Evolutionary conservation across 2,329 filamentous ascomycete genomes (phyloP).

Genomic region (Thyridium curvatum): DNA sequence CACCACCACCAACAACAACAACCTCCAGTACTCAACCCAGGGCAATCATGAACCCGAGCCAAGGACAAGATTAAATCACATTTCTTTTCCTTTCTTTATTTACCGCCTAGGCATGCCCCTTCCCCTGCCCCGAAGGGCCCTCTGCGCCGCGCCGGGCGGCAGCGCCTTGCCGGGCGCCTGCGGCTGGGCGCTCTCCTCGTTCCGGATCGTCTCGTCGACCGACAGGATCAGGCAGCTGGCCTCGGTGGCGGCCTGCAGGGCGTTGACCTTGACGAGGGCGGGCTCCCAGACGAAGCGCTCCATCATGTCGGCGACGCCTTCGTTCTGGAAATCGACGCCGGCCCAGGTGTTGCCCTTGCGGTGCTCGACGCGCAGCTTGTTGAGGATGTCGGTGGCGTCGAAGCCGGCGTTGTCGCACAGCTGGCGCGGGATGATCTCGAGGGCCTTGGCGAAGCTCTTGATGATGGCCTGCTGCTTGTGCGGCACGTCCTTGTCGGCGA

Average conservation of each 20-base stretch:
- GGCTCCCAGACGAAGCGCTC: constrained; percentile 97
- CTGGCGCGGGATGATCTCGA: constrained; percentile 94
- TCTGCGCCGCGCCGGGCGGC: constrained; percentile 78
- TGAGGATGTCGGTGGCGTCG: constrained; percentile 95
- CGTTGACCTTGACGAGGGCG: constrained; percentile 91
- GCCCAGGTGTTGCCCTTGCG: constrained; percentile 90
- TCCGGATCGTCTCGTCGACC: constrained; percentile 97
- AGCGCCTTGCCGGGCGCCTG: constrained; percentile 72
- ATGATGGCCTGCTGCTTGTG: constrained; percentile 97
- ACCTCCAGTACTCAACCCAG: too few species aligned
- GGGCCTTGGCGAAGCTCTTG: constrained; percentile 94
- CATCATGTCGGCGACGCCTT: constrained; percentile 92
- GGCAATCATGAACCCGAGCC: too few species aligned
- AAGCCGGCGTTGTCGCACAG: constrained; percentile 98
- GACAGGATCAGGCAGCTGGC: constrained; percentile 91
- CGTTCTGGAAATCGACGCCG: constrained; percentile 88
- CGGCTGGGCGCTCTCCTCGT: constrained; percentile 84
- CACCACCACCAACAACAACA: too few species aligned
- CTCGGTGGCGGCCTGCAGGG: constrained; percentile 91
- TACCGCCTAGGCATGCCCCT: constrained; percentile 85
- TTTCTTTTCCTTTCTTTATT: too few species aligned
- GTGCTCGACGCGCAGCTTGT: constrained; percentile 93
- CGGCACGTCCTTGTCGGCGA: constrained; percentile 84
- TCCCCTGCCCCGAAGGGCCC: constrained; percentile 76
- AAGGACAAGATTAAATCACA: too few species aligned